These are phyloP conservation scores for Leccinum barrowsii DNA, from an alignment of 768 basidiomycete species.

Conservation along the genomic window DNA sequence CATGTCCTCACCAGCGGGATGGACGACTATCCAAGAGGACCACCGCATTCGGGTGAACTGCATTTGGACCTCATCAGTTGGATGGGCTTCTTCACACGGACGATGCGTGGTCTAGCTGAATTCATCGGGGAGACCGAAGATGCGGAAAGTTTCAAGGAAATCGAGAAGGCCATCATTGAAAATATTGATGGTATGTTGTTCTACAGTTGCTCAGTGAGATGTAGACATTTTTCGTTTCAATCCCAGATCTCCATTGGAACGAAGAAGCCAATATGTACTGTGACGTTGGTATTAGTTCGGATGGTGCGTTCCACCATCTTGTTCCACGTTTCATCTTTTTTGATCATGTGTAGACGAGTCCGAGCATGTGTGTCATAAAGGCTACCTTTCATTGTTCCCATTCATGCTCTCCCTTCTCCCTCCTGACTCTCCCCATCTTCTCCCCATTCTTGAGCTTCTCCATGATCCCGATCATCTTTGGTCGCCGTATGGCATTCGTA, in stretches of 20 bases:
- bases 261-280: constrained; percentile 91
- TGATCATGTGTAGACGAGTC: constrained; percentile 68
- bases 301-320: constrained; percentile 49
- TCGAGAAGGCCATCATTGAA: constrained; percentile 74
- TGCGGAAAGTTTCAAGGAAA: constrained; percentile 65
- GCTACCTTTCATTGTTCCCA: constrained; percentile 93
- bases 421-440: constrained; percentile 74
- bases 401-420: constrained; percentile 81
- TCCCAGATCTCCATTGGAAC: constrained; percentile 87
- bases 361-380: constrained; percentile 84
- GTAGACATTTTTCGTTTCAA: not conserved
- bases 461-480: constrained; percentile 82
- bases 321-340: not conserved
- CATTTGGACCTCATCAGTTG: constrained; percentile 92
- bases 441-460: constrained; percentile 75
- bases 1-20: constrained; percentile 93
- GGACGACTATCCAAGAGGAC: constrained; percentile 94
- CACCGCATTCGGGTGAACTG: constrained; percentile 86
- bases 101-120: constrained; percentile 87
- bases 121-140: constrained; percentile 89
- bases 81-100: constrained; percentile 94
- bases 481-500: constrained; percentile 88
- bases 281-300: constrained; percentile 78
- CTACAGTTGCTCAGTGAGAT: not conserved
- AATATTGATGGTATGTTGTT: constrained; percentile 73